Evolutionary conservation across 2,329 filamentous ascomycete genomes (phyloP), one percentile per base, ranked within the genome.

Genomic region (Coleophoma cylindrospora): DNA sequence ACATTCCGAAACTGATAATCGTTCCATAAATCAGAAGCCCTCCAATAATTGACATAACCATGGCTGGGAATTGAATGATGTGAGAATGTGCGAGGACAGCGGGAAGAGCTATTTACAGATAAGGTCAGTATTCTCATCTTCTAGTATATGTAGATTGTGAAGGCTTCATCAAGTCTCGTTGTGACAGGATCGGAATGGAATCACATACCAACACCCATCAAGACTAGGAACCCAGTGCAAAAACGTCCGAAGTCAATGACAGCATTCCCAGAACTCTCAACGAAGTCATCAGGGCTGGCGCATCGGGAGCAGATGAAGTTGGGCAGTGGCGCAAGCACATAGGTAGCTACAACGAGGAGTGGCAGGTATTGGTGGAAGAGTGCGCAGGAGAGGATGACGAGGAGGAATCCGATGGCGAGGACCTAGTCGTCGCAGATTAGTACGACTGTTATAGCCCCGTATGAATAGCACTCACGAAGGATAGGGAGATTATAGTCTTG

Each of bases 401-500:
- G 90, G 64, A 99, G 89, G 75, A 99, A 99, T 63, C 94, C 94
- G 64, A 99, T 94, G 62, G 94, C 94, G 59, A 99, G 90, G 68
- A 99, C 78, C 85, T 88, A 56, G 11, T 11, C 8, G 14, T n/a
- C 27, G 27, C 11, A 45, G 34, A 34, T 38, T n/a, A 19, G 14
- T 12, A 43, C 60, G 48, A 61, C 55, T 37, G 14, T 8, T 6
- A 21, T 5, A 9, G 6, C 40, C 12, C 33, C 34, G 7, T 38
- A 32, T 17, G 13, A 13, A 21, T 19, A 17, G 37, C 33, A 61
- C 82, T 50, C 81, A 89, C 94, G 74, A 99, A 99, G 68, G 94
- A 97, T 62, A 99, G 88, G 58, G 89, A 90, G 71, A 99, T 99
- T 73, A 99, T 99, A 61, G 94, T 99, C 76, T 96, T 97, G 66